Evolutionary conservation across 169 alveolate genomes (phyloP).

Genomic region (Perkinsus olseni): DNA sequence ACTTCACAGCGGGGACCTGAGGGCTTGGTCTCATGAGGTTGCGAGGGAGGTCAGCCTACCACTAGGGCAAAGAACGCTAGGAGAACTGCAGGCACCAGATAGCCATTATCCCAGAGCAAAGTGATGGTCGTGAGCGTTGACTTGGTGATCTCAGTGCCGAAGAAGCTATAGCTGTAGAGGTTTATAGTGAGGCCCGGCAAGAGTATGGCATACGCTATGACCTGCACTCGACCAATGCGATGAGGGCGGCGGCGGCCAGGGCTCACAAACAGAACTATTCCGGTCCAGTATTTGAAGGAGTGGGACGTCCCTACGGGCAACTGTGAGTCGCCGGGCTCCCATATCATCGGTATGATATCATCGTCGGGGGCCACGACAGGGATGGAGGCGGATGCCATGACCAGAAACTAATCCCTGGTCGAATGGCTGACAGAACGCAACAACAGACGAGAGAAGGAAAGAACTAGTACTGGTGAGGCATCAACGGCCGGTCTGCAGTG

Average conservation of each 20-base stretch:
- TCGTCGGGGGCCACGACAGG: neutral
- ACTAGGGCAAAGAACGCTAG: neutral
- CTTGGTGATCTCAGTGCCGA: neutral
- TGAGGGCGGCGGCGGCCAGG: too few species aligned
- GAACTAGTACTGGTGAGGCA: too few species aligned
- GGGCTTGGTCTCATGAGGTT: neutral
- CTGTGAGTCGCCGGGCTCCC: neutral
- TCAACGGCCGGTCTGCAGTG: too few species aligned
- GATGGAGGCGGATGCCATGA: neutral
- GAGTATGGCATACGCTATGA: neutral
- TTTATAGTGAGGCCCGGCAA: neutral
- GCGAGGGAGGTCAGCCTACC: neutral
- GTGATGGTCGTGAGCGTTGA: neutral
- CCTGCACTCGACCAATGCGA: too few species aligned
- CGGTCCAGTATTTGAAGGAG: neutral
- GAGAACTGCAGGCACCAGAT: neutral
- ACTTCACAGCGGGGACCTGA: neutral
- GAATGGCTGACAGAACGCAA: too few species aligned
- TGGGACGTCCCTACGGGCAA: neutral
- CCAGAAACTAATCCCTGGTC: too few species aligned
- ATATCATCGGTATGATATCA: neutral
- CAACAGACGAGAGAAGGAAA: too few species aligned
- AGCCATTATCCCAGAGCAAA: neutral
- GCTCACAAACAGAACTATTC: neutral
- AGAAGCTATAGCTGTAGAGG: neutral